A percentile compares a stretch with the other conserved stretches of the same genome.
Conservation (phyloP, 2,329 filamentous ascomycete species). For the Colletotrichum plurivorum region DNA sequence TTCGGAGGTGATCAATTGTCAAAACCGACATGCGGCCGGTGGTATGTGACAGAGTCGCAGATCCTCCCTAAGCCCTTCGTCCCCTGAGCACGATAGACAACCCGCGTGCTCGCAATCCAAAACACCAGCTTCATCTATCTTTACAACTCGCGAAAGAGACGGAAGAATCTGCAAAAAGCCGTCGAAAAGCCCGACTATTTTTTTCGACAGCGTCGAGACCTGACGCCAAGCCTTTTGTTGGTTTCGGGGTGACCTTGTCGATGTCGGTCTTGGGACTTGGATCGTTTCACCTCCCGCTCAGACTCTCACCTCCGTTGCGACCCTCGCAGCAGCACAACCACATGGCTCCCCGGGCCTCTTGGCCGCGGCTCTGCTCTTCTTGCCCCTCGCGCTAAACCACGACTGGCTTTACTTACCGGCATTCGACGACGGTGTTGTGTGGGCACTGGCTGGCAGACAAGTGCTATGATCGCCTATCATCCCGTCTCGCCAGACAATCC, state of each 20-base stretch:
- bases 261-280: slow-evolving; percentile 34
- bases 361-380: slow-evolving; percentile 1
- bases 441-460: background rate
- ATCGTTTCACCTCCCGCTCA: slow-evolving; percentile 39
- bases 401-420: background rate
- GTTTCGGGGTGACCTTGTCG: slow-evolving; percentile 33
- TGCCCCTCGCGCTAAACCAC: background rate
- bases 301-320: slow-evolving; percentile 29
- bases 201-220: slow-evolving; percentile 1
- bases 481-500: slow-evolving; percentile 7
- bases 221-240: slow-evolving; percentile 23
- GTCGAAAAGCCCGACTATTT: background rate
- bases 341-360: slow-evolving; percentile 1
- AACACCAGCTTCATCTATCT: slow-evolving; percentile 39
- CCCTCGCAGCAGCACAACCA: background rate
- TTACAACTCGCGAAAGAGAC: background rate
- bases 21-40: slow-evolving; percentile 9
- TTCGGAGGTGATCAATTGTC: background rate
- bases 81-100: background rate
- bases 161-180: background rate
- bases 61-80: background rate
- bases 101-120: slow-evolving; percentile 22
- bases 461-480: slow-evolving; percentile 20
- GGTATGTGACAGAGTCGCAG: slow-evolving; percentile 31
- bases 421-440: background rate